A percentile compares a stretch with the other conserved stretches of the same genome.
These are phyloP conservation scores for Astrothelium macrocarpum DNA, from an alignment of 495 filamentous ascomycete genomes.

Conservation along the genomic window DNA sequence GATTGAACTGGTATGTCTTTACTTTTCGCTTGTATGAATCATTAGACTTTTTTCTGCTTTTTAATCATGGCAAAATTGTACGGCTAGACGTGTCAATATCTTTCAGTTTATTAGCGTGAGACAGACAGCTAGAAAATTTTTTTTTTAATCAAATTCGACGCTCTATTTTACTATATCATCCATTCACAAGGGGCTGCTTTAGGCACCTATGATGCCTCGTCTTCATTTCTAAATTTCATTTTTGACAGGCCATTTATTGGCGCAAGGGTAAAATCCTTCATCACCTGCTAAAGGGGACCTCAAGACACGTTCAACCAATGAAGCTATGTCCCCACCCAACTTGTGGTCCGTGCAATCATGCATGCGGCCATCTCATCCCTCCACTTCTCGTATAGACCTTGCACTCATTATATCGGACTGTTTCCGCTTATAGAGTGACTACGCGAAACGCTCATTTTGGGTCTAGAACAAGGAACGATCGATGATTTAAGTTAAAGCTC, in stretches of 20 bases:
- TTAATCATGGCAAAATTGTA: background rate
- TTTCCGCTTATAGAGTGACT: background rate
- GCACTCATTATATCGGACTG: background rate
- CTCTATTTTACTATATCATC: no score
- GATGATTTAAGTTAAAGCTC: no score
- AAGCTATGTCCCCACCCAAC: background rate
- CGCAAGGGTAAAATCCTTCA: background rate
- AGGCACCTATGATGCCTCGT: background rate
- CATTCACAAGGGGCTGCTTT: background rate
- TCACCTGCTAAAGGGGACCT: background rate
- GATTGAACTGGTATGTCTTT: background rate
- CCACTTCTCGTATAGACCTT: background rate
- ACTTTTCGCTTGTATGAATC: background rate
- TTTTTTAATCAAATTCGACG: background rate
- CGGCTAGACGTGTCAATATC: background rate
- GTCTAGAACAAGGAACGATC: no score
- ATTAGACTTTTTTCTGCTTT: background rate
- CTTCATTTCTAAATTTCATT: background rate
- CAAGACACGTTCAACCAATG: background rate
- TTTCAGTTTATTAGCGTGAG: background rate
- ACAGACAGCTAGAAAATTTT: background rate
- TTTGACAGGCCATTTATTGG: background rate
- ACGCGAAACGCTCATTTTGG: background rate
- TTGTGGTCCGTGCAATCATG: background rate
- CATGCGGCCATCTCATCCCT: background rate